Conservation (phyloP, 2,329 filamentous ascomycete species). For the Teratosphaeria nubilosa region DNA sequence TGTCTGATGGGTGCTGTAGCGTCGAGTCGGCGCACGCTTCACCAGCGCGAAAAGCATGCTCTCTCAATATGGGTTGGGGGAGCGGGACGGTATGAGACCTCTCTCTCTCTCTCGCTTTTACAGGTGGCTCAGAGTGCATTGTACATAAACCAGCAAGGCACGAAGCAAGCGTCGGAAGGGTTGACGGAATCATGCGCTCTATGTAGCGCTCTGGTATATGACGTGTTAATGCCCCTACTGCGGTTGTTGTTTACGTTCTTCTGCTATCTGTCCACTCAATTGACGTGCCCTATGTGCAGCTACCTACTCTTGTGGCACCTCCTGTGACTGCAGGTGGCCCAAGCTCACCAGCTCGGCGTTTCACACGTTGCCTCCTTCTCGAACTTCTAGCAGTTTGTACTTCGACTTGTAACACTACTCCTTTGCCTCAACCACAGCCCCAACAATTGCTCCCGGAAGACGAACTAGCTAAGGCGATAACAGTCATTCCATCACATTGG, state of each 20-base stretch:
- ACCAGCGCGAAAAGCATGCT: neutral
- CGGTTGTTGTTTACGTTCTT: neutral
- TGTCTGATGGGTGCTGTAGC: neutral
- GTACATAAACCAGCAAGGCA: neutral
- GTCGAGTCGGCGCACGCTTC: neutral
- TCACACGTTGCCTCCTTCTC: neutral
- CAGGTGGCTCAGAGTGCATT: neutral
- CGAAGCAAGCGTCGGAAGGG: neutral
- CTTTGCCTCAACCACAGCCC: neutral
- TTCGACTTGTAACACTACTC: neutral
- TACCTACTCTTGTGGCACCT: no score
- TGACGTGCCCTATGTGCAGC: no score
- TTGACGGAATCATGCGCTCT: neutral
- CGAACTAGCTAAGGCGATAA: neutral
- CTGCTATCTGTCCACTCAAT: no score
- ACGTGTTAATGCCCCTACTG: neutral
- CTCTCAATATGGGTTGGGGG: neutral
- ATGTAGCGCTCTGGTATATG: neutral
- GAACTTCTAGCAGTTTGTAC: neutral
- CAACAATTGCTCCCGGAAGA: neutral
- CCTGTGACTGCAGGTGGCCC: neutral
- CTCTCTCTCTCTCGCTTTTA: neutral
- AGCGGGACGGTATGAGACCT: neutral
- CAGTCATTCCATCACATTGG: neutral
- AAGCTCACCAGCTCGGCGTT: neutral